These are phyloP conservation scores for Backusella australiensis DNA, from an alignment of 192 early-diverging fungal genomes.

Conservation along the genomic window DNA sequence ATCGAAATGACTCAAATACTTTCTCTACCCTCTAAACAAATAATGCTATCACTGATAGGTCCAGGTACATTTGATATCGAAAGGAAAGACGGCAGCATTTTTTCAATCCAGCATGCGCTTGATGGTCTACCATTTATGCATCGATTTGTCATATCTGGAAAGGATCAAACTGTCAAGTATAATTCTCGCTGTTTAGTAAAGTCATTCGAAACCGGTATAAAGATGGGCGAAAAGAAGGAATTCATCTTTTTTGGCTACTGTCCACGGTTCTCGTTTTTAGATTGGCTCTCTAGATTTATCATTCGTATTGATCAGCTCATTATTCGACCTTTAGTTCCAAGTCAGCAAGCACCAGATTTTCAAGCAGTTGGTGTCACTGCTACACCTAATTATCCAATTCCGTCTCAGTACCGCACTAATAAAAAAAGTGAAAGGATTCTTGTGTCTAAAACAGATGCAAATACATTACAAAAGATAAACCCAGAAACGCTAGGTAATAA, in stretches of 20 bases:
- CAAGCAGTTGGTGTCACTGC: constrained; percentile 25
- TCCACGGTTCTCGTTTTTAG: not conserved
- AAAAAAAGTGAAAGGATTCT: constrained; percentile 5
- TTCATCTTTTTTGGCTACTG: constrained; percentile 24
- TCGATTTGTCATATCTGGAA: constrained; percentile 23
- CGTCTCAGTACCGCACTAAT: not conserved
- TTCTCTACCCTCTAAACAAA: not conserved
- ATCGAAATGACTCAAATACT: not conserved
- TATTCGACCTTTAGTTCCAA: not conserved
- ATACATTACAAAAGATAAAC: constrained; percentile 30
- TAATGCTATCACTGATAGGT: constrained; percentile 11
- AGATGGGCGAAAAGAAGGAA: not conserved
- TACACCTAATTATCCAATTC: constrained; percentile 35
- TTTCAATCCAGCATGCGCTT: constrained; percentile 32
- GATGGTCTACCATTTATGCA: constrained; percentile 33
- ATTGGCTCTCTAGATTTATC: not conserved
- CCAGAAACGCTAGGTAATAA: constrained; percentile 26
- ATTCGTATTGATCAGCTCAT: not conserved
- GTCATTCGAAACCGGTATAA: constrained; percentile 13
- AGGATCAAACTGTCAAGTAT: constrained; percentile 8
- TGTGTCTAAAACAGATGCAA: constrained; percentile 35
- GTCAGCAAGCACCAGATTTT: not conserved
- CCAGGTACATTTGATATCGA: constrained; percentile 27
- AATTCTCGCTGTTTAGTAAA: constrained; percentile 28
- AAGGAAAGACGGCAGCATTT: constrained; percentile 13